These are phyloP conservation scores for Starmerella davenportii DNA, from an alignment of 805 yeast genomes.

Conservation along the genomic window DNA sequence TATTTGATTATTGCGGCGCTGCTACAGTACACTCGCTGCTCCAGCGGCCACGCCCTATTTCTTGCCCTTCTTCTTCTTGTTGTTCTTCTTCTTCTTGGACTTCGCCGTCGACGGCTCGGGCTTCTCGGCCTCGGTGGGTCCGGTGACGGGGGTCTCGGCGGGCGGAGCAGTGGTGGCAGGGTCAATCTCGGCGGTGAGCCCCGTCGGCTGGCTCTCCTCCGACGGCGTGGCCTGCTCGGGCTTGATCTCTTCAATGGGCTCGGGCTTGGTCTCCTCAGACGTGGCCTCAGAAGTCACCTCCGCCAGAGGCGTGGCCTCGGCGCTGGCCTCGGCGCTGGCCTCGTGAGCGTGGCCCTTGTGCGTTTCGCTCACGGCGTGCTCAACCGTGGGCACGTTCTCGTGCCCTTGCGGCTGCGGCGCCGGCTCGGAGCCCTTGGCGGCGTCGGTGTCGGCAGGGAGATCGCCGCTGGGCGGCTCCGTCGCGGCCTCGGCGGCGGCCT, in stretches of 20 bases:
- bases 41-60: too few relatives aligned
- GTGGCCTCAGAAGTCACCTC: neutral
- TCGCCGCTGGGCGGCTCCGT: neutral
- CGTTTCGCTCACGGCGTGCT: too few relatives aligned
- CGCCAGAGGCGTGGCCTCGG: neutral
- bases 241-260: neutral
- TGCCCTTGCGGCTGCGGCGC: too few relatives aligned
- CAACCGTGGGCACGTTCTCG: too few relatives aligned
- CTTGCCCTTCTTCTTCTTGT: conserved; percentile 23
- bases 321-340: neutral
- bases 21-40: too few relatives aligned
- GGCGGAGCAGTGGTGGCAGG: neutral
- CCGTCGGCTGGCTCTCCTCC: too few relatives aligned
- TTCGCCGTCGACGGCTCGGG: neutral
- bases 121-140: neutral
- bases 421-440: too few relatives aligned
- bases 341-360: too few relatives aligned
- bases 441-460: neutral
- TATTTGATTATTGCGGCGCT: too few relatives aligned
- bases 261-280: neutral
- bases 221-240: neutral
- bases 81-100: conserved; percentile 1
- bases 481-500: neutral
- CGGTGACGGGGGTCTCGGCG: neutral
- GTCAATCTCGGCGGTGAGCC: neutral